Conservation (phyloP, 2,329 filamentous ascomycete species). For the Leptographium procerum region DNA sequence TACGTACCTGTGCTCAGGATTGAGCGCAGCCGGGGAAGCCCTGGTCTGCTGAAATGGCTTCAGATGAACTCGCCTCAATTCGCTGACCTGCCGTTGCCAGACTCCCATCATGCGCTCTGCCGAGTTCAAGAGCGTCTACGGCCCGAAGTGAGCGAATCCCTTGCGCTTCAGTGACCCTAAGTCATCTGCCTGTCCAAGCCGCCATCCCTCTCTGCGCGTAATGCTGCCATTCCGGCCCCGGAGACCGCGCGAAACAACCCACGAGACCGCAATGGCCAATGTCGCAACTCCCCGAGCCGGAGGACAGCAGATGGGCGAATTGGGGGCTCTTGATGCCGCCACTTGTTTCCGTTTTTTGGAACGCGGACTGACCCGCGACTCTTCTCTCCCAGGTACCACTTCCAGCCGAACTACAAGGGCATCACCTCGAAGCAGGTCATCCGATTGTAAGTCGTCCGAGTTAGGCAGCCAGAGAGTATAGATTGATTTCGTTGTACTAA, state of each 20-base stretch:
- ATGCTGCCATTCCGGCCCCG: too few relatives aligned
- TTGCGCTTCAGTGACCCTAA: not conserved
- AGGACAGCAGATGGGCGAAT: not conserved
- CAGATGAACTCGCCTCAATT: not conserved
- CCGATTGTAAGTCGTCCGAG: constrained; percentile 4
- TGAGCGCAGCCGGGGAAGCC: not conserved
- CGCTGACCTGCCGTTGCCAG: constrained; percentile 20
- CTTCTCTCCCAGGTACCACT: constrained; percentile 40
- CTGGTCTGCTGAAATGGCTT: not conserved
- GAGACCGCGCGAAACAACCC: too few relatives aligned
- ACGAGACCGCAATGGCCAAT: not conserved
- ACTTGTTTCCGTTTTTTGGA: not conserved
- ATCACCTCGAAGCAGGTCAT: constrained; percentile 31
- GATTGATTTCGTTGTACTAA: not conserved
- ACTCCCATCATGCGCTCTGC: constrained; percentile 31
- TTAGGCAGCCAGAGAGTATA: too few relatives aligned
- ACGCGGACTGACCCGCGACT: not conserved
- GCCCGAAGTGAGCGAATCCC: constrained; percentile 47
- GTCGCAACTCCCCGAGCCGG: not conserved
- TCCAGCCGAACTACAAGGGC: constrained; percentile 43
- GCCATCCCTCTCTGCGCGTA: too few relatives aligned
- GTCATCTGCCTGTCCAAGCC: not conserved
- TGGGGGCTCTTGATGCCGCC: not conserved
- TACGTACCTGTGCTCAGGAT: constrained; percentile 12
- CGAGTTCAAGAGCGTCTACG: constrained; percentile 50